Conservation (phyloP, 1,284 basidiomycete genomes). For the Hemileia vastatrix region DNA sequence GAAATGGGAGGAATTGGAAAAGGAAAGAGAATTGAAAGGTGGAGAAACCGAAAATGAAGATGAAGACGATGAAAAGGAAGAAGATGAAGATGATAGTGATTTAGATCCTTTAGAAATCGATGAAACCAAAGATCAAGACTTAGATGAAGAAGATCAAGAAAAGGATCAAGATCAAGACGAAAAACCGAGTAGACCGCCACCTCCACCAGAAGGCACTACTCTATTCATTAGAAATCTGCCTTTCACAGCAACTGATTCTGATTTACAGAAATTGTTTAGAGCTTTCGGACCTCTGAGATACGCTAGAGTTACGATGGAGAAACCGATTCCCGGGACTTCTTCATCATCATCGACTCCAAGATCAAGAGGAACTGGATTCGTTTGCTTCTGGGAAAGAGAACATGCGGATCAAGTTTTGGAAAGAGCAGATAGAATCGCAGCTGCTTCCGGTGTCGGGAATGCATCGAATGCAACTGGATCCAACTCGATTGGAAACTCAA, state of each 20-base stretch:
- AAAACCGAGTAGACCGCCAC: conserved; percentile 44
- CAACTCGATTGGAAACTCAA: conserved; percentile 28
- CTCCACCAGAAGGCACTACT: conserved; percentile 80
- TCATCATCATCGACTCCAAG: conserved; percentile 66
- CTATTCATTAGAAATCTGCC: conserved; percentile 92
- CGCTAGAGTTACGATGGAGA: conserved; percentile 83
- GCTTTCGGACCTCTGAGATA: conserved; percentile 87
- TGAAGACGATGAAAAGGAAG: conserved; percentile 12
- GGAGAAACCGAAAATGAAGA: conserved; percentile 39
- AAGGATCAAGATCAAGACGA: background rate
- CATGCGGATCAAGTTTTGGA: conserved; percentile 77
- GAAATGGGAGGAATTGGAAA: conserved; percentile 67
- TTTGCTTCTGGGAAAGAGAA: conserved; percentile 90
- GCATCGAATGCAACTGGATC: conserved; percentile 39
- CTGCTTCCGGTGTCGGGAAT: conserved; percentile 51
- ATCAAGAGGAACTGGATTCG: conserved; percentile 89
- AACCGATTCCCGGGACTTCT: too few species aligned
- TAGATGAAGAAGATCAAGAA: conserved; percentile 1
- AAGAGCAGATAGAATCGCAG: conserved; percentile 62
- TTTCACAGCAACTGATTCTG: conserved; percentile 83
- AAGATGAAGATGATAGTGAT: conserved; percentile 49
- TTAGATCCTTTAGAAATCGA: too few species aligned
- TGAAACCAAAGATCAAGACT: background rate
- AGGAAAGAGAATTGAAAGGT: conserved; percentile 48
- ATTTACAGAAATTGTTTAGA: conserved; percentile 75